phyloP scores from a whole-genome alignment of 1,139 yeast species.

The Saccharomyces hybrid region DNA sequence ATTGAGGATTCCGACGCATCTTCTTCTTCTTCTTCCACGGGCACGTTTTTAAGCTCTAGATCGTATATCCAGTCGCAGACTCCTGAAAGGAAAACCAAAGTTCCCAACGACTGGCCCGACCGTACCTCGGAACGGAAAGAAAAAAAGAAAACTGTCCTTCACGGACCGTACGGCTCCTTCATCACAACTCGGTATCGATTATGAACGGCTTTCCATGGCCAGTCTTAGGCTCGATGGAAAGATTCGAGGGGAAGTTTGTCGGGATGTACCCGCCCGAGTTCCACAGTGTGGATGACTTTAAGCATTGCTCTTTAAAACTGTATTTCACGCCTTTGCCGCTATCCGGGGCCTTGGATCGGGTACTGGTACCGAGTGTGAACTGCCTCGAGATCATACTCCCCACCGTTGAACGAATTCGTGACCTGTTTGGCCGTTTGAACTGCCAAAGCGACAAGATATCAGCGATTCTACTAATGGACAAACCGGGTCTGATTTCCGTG shows the following conservation, averaged over 20 bases:
- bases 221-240: neutral
- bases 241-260: neutral
- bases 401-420: neutral
- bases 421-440: neutral
- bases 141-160: neutral
- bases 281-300: neutral
- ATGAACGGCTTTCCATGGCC: neutral
- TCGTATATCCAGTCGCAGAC: neutral
- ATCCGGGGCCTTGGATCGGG: neutral
- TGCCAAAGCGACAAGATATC: neutral
- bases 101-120: neutral
- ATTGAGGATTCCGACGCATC: slow-evolving; percentile 7
- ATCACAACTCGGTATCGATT: neutral
- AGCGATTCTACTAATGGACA: neutral
- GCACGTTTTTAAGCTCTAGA: neutral
- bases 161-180: neutral
- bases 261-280: neutral
- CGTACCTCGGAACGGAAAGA: neutral
- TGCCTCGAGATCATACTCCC: neutral
- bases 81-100: neutral
- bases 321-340: neutral
- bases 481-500: neutral
- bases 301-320: neutral
- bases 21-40: slow-evolving; percentile 1
- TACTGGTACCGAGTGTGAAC: neutral